Base-by-base conservation (phyloP, 345 rosid genomes). In the Leavenworthia alabamica region DNA sequence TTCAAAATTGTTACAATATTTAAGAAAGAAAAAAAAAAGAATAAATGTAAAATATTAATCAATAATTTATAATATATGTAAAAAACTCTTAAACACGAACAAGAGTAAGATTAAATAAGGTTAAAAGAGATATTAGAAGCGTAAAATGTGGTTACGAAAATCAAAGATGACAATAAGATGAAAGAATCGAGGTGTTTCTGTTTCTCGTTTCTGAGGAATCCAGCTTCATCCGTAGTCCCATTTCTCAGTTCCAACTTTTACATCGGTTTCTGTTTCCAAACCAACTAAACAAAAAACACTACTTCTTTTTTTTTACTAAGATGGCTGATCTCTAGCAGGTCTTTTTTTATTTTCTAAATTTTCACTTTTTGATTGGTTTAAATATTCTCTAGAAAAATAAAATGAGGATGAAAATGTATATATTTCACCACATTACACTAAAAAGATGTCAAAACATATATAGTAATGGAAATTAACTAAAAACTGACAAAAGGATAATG, bases 201-300 rank as follows among this genome's bases (percentile, higher is more conserved):
- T 70, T 62, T 70, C 74, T 70, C 63, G 68, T 46, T 54, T 56
- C 29, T 70, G 51, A 56, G 44, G 74, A 55, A 37, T 46, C 68
- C 68, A 62, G 63, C 60, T 68, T 61, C 56, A 36, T 61, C 68
- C 20, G 43, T 69, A 44, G 51, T 70, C 63, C 52, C 20, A 54
- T 70, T 70, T 62, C 58, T 62, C 64, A 70, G 4, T 70, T 56
- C 69, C 74, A 70, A 55, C 28, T 70, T 70, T 40, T 8, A 14
- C 33, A 5, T 70, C 3, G 74, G 64, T 62, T 31, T 46, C 2
- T 54, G 68, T 59, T 47, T 68, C 53, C 60, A 49, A 31, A 15
- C 39, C 29, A 20, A 66, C n/a, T n/a, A 56, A 14, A 49, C 22
- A 7, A 2, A 29, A 5, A 23, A 26, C 1, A 5, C 28, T 4